A percentile compares a stretch with the other conserved stretches of the same genome.
Evolutionary conservation across 1,284 basidiomycete species (phyloP).

Genomic region (Ustilago shanxiensis): DNA sequence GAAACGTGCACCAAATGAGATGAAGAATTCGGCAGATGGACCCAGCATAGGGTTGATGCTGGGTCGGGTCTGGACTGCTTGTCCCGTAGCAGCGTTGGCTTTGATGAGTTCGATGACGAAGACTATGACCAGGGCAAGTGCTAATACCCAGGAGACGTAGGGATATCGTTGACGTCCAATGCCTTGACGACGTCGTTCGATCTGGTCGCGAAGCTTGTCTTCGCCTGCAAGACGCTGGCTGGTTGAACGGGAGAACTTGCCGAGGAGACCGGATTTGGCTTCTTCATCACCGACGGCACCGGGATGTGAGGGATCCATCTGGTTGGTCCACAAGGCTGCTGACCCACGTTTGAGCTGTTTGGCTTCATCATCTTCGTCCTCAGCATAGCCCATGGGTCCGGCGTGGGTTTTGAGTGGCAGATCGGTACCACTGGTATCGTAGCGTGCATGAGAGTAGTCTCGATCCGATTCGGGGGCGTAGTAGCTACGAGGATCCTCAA

Average conservation of each 20-base stretch:
- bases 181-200: conserved; percentile 75
- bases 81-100: conserved; percentile 63
- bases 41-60: conserved; percentile 92
- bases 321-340: conserved; percentile 37
- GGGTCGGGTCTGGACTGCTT: conserved; percentile 74
- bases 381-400: conserved; percentile 62
- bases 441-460: conserved; percentile 21
- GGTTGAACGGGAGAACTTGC: conserved; percentile 29
- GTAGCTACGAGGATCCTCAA: conserved; percentile 24
- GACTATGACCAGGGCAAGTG: conserved; percentile 75
- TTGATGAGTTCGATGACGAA: conserved; percentile 67
- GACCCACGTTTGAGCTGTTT: conserved; percentile 53
- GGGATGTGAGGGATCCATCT: conserved; percentile 23
- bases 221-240: conserved; percentile 18
- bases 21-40: conserved; percentile 84
- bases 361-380: conserved; percentile 64
- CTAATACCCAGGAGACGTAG: conserved; percentile 74
- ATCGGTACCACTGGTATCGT: conserved; percentile 46
- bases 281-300: conserved; percentile 28
- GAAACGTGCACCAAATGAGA: conserved; percentile 88
- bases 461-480: conserved; percentile 13
- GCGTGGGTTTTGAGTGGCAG: conserved; percentile 55
- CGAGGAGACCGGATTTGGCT: conserved; percentile 38
- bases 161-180: conserved; percentile 85
- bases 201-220: conserved; percentile 62